phyloP scores from a whole-genome alignment of 164 flowering plant genomes.

The Pachysandra terminalis region DNA sequence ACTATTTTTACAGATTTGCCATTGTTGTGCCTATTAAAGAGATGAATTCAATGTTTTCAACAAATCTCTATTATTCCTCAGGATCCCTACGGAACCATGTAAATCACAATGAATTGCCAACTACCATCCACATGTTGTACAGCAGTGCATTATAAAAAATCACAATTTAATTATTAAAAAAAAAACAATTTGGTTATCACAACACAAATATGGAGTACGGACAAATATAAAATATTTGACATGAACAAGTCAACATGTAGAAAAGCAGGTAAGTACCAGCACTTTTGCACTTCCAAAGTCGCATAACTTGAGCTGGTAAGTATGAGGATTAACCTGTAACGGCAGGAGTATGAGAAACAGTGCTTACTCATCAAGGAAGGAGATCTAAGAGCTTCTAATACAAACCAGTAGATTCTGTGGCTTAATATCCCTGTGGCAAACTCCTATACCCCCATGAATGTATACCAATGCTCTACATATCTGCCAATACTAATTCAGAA shows the following conservation, averaged over 20 bases:
- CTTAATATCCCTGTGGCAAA: slow-evolving; percentile 51
- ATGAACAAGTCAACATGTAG: not conserved
- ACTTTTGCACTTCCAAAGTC: no score
- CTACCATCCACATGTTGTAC: not conserved
- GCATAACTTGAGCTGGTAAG: no score
- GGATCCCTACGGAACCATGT: not conserved
- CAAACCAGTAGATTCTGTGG: slow-evolving; percentile 50
- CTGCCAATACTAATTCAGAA: no score
- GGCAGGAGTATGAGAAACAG: no score
- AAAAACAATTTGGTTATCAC: no score
- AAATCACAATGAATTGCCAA: not conserved
- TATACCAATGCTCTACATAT: slow-evolving; percentile 47
- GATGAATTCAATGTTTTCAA: not conserved
- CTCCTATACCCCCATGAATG: slow-evolving; percentile 42
- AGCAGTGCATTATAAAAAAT: no score
- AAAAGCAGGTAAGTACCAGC: not conserved
- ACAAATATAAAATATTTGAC: not conserved
- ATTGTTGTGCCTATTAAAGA: no score
- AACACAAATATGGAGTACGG: no score
- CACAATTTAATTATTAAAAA: no score
- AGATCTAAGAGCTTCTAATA: slow-evolving; percentile 6
- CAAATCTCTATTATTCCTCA: not conserved
- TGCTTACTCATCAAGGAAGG: not conserved
- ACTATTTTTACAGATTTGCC: no score
- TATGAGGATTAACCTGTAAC: no score